These are phyloP conservation scores for Rhamnella rubrinervis DNA, from an alignment of 331 rosid species.

Conservation along the genomic window DNA sequence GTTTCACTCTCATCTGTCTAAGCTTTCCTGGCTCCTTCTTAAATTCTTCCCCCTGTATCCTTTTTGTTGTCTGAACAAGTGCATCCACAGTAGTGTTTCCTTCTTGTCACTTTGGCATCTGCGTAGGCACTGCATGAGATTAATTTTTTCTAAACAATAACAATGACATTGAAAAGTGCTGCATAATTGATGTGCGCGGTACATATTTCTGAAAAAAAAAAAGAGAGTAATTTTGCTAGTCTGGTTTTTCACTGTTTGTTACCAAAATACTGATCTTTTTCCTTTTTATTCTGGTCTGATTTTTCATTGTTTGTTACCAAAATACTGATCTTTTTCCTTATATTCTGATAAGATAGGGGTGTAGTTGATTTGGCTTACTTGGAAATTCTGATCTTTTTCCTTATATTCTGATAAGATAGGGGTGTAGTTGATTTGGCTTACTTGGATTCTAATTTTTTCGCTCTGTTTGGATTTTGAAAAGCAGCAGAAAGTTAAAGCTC, in stretches of 20 bases:
- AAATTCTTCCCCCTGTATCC: too few relatives aligned
- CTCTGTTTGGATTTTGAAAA: background rate
- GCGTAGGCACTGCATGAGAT: too few relatives aligned
- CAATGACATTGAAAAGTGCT: background rate
- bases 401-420: background rate
- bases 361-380: background rate
- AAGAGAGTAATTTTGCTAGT: background rate
- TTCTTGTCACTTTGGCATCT: too few relatives aligned
- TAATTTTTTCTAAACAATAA: background rate
- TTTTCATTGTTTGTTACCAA: background rate
- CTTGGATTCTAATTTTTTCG: background rate
- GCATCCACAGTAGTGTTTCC: too few relatives aligned
- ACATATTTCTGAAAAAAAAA: too few relatives aligned
- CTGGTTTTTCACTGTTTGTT: too few relatives aligned
- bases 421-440: background rate
- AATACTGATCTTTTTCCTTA: background rate
- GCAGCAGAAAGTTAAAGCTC: background rate
- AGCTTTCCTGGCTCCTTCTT: too few relatives aligned
- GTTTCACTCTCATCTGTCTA: too few relatives aligned
- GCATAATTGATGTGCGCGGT: too few relatives aligned
- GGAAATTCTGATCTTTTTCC: background rate
- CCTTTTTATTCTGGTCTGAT: background rate
- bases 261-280: background rate
- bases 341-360: background rate
- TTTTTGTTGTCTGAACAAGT: too few relatives aligned